Percentiles rank a stretch among this genome's conserved stretches.
Evolutionary conservation across 768 basidiomycete genomes (phyloP).

Genomic region (Pisolithus orientalis): DNA sequence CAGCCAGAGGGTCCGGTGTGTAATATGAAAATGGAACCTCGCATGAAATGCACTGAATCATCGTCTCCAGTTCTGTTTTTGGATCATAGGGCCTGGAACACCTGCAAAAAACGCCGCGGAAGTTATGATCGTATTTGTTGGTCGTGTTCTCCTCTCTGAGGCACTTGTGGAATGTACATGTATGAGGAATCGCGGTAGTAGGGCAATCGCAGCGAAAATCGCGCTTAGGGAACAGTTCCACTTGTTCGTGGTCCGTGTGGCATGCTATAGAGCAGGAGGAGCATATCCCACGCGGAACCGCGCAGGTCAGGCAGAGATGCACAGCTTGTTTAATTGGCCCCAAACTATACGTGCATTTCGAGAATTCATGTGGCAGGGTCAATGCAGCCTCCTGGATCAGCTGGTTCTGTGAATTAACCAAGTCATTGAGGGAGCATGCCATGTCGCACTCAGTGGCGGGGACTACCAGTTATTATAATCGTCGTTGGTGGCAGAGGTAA

Average conservation of each 20-base stretch:
- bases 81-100: constrained; percentile 70
- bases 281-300: constrained; percentile 63
- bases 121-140: constrained; percentile 75
- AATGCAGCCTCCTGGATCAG: constrained; percentile 33
- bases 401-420: constrained; percentile 23
- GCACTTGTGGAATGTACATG: constrained; percentile 56
- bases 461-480: too few species aligned
- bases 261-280: constrained; percentile 83
- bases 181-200: constrained; percentile 51
- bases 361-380: constrained; percentile 56
- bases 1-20: constrained; percentile 1
- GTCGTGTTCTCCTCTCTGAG: constrained; percentile 47
- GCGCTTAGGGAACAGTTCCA: constrained; percentile 84
- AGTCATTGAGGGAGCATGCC: constrained; percentile 29
- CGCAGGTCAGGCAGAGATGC: constrained; percentile 75
- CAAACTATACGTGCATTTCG: constrained; percentile 56
- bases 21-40: constrained; percentile 43
- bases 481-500: not conserved
- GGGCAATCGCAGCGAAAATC: constrained; percentile 83
- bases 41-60: constrained; percentile 84
- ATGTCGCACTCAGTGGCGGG: not conserved
- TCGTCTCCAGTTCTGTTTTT: constrained; percentile 69
- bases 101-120: constrained; percentile 63
- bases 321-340: constrained; percentile 70
- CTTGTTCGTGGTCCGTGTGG: constrained; percentile 80